A percentile compares a stretch with the other conserved stretches of the same genome.
Evolutionary conservation across 352 stramenopile species (phyloP).

Genomic region (Phytophthora fragariaefolia): DNA sequence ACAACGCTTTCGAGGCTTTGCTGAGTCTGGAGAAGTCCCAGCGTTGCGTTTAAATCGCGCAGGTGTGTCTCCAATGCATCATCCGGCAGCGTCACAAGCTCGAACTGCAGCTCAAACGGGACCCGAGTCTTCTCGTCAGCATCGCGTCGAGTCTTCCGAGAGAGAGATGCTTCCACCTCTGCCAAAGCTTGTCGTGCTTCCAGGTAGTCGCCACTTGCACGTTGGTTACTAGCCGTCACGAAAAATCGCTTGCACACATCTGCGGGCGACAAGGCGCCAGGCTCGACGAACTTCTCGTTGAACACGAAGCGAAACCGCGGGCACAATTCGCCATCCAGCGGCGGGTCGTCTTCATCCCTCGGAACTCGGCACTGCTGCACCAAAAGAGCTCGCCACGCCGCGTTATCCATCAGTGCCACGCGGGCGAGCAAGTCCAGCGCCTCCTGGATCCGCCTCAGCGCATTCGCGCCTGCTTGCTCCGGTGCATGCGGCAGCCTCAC

Average conservation of each 20-base stretch:
- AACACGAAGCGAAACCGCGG: constrained; percentile 45
- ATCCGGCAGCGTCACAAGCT: constrained; percentile 30
- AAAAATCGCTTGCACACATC: constrained; percentile 33
- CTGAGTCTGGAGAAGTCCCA: constrained; percentile 6
- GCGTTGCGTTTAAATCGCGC: constrained; percentile 17
- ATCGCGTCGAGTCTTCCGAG: neutral
- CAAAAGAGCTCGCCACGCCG: constrained; percentile 40
- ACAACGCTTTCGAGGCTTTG: neutral
- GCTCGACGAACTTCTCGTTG: constrained; percentile 36
- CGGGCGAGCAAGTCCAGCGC: constrained; percentile 46
- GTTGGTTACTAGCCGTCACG: neutral
- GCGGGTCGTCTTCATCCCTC: constrained; percentile 35
- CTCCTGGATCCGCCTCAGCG: constrained; percentile 34
- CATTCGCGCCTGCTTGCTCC: constrained; percentile 4
- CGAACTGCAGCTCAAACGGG: constrained; percentile 32
- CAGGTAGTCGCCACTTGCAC: constrained; percentile 24
- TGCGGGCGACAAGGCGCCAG: constrained; percentile 33
- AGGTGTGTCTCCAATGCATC: constrained; percentile 23
- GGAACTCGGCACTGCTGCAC: constrained; percentile 45
- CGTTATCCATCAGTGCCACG: constrained; percentile 39
- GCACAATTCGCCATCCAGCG: constrained; percentile 36
- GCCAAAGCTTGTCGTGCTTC: constrained; percentile 22
- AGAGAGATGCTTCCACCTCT: constrained; percentile 5
- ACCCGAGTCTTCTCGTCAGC: neutral
- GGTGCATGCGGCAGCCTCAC: constrained; percentile 31